A percentile compares a stretch with the other conserved stretches of the same genome.
phyloP scores from a whole-genome alignment of 129 eudicot genomes.

The Gnaphalium uliginosum region DNA sequence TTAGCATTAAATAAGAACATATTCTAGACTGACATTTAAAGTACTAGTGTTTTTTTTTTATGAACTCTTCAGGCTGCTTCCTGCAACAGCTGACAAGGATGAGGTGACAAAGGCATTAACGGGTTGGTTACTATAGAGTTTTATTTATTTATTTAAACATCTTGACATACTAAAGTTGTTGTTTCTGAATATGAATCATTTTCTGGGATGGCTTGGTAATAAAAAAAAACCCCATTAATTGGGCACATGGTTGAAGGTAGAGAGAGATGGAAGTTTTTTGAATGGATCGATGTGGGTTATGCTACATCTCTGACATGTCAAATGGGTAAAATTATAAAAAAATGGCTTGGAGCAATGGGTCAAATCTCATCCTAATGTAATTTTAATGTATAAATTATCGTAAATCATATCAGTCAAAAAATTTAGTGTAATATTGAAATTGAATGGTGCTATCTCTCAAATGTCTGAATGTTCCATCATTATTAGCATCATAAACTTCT shows the following conservation, averaged over 20 bases:
- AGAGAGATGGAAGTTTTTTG: too few species aligned
- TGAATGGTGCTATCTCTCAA: too few species aligned
- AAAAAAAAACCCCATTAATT: neutral
- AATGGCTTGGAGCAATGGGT: too few species aligned
- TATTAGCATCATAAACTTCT: neutral
- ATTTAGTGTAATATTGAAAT: too few species aligned
- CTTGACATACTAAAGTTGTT: neutral
- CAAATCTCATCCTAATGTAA: too few species aligned
- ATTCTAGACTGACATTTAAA: conserved; percentile 3
- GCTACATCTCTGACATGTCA: too few species aligned
- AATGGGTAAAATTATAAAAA: too few species aligned
- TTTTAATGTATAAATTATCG: too few species aligned
- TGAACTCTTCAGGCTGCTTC: conserved; percentile 71
- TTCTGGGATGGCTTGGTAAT: too few species aligned
- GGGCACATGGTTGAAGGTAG: neutral
- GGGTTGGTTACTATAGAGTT: conserved; percentile 48
- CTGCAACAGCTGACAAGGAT: conserved; percentile 85
- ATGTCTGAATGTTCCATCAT: neutral
- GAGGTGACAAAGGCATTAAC: conserved; percentile 94
- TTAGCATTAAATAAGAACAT: neutral
- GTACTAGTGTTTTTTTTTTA: conserved; percentile 15
- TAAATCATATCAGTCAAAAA: too few species aligned
- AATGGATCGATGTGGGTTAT: too few species aligned
- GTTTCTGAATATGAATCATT: neutral
- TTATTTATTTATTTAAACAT: neutral